A percentile compares a stretch with the other conserved stretches of the same genome.
Conservation (phyloP, 768 basidiomycete species). For the Nidularia pulvinata region DNA sequence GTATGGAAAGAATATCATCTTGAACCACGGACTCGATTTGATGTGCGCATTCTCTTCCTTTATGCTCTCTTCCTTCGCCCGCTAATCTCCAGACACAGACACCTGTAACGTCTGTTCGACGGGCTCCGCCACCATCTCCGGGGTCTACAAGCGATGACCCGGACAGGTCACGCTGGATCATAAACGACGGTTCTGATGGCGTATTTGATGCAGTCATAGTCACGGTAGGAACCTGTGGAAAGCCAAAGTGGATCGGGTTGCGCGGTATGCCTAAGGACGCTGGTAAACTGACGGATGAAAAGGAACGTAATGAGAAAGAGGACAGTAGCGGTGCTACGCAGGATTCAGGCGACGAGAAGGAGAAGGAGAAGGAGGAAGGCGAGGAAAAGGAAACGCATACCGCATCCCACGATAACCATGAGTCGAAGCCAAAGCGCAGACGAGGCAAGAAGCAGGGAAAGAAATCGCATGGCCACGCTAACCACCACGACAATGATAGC, state of each 20-base stretch:
- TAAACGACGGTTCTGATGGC: slow-evolving; percentile 46
- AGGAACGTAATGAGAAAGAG: neutral
- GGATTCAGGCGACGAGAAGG: neutral
- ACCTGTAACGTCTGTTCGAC: slow-evolving; percentile 31
- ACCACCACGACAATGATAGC: neutral
- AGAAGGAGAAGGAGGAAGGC: slow-evolving; percentile 8
- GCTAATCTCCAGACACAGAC: slow-evolving; percentile 12
- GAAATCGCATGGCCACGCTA: neutral
- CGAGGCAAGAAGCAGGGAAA: neutral
- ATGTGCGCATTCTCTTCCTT: slow-evolving; percentile 18
- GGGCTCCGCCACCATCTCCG: slow-evolving; percentile 8
- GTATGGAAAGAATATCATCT: slow-evolving; percentile 51
- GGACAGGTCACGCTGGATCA: slow-evolving; percentile 33
- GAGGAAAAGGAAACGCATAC: neutral
- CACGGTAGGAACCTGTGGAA: slow-evolving; percentile 48
- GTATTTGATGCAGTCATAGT: slow-evolving; percentile 51
- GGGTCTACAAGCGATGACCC: slow-evolving; percentile 10
- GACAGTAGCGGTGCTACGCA: slow-evolving; percentile 2
- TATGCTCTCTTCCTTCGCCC: neutral
- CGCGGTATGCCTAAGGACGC: slow-evolving; percentile 39
- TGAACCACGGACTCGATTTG: slow-evolving; percentile 40
- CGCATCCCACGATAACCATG: neutral
- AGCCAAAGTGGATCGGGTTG: slow-evolving; percentile 39
- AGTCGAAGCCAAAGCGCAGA: neutral
- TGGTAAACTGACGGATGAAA: slow-evolving; percentile 1